Evolutionary conservation across 371 early-diverging fungal genomes (phyloP), one percentile per base, ranked within the genome.

Genomic region (Dentiscutata heterogama): DNA sequence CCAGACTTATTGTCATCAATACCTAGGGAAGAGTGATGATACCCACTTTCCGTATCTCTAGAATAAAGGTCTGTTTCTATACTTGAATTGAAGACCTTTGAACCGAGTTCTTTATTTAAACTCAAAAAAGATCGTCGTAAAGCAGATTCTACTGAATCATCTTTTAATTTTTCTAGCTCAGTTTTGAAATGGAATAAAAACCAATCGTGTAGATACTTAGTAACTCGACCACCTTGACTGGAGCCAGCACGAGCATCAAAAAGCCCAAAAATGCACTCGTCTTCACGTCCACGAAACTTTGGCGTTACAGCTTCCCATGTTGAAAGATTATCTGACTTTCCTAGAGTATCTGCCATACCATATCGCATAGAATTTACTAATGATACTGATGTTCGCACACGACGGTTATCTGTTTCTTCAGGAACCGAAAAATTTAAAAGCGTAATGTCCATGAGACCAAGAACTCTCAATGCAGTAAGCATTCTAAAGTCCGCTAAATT

Each of bases 361-460:
- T 96, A 97, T 11, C 93, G 87, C 88, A 97, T 94, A 42, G 90
- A 91, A 83, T 93, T 93, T 39, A 95, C 92, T 71, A 90, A 93
- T 25, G 96, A 94, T 39, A 93, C 93, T 0, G 96, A 95, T 0
- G 96, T 97, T 68, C 98, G 92, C 22, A 97, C 92, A 70, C 98
- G 93, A 20, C 96, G 89, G 56, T 95, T 92, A 46, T 88, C 88
- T 50, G 92, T 92, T 78, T 97, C 96, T 65, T 96, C 97, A 0
- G 97, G 97, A 20, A 92, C 89, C 18, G 92, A 91, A 0, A 95
- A 94, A 6, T 91, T 91, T 79, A 95, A 86, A 74, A 95, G 93
- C 0, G 96, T 96, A 18, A 97, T 92, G 84, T 97, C 96, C 94
- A 97, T 93, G 25, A 97, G 85, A 10, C 98, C 97, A 70, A 97